phyloP scores from a whole-genome alignment of 768 basidiomycete species.

The Nidularia pulvinata region DNA sequence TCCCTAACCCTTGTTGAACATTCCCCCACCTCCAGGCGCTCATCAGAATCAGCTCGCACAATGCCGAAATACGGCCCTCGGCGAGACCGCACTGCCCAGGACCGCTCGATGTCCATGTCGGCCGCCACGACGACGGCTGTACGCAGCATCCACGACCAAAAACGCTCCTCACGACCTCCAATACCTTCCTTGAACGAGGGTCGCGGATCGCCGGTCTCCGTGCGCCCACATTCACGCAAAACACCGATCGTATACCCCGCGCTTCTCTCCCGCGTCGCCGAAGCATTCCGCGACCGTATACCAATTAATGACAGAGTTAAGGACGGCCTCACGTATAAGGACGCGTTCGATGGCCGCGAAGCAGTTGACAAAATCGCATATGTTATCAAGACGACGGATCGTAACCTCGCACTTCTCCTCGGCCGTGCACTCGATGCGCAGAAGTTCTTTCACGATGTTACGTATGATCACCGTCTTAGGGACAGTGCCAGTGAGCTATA shows the following conservation, averaged over 20 bases:
- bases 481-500: constrained; percentile 91
- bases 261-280: constrained; percentile 90
- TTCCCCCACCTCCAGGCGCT: constrained; percentile 44
- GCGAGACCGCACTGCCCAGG: constrained; percentile 61
- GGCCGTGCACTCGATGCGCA: constrained; percentile 96
- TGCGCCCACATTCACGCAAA: constrained; percentile 43
- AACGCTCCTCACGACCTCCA: constrained; percentile 27
- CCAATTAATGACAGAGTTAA: constrained; percentile 79
- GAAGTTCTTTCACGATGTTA: constrained; percentile 99
- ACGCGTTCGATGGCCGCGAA: constrained; percentile 95
- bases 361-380: constrained; percentile 97
- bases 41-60: constrained; percentile 70
- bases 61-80: constrained; percentile 53
- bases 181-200: constrained; percentile 33
- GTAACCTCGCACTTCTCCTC: constrained; percentile 93
- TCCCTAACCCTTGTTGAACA: constrained; percentile 16
- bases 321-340: constrained; percentile 95
- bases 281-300: constrained; percentile 88
- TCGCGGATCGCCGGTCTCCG: constrained; percentile 35
- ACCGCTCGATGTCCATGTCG: constrained; percentile 80
- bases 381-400: constrained; percentile 98
- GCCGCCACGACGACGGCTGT: constrained; percentile 51
- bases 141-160: constrained; percentile 43
- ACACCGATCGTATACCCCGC: constrained; percentile 93
- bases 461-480: constrained; percentile 94